These are phyloP conservation scores for Trichosphaerium sp. DNA, from an alignment of 78 protist species.

Conservation along the genomic window DNA sequence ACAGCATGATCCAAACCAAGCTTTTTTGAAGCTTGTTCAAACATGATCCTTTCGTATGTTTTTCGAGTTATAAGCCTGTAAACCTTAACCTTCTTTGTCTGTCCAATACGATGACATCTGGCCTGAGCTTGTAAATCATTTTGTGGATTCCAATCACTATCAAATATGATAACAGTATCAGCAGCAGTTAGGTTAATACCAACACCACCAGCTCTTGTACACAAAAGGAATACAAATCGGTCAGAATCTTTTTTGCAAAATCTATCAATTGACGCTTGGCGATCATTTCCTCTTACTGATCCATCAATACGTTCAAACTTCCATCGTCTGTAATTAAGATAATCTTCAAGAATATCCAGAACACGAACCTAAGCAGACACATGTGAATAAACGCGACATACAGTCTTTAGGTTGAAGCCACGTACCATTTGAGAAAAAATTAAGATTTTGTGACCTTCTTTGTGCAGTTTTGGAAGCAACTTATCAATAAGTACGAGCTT, in stretches of 20 bases:
- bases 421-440: slow-evolving; percentile 94
- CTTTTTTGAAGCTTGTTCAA: slow-evolving; percentile 67
- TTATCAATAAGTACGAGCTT: slow-evolving; percentile 83
- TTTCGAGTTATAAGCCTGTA: slow-evolving; percentile 77
- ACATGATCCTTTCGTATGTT: slow-evolving; percentile 72
- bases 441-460: slow-evolving; percentile 74
- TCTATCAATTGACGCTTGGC: slow-evolving; percentile 82
- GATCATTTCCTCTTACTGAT: slow-evolving; percentile 42
- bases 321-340: slow-evolving; percentile 35
- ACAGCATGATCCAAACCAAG: slow-evolving; percentile 74
- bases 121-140: slow-evolving; percentile 92
- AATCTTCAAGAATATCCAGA: slow-evolving; percentile 85
- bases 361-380: slow-evolving; percentile 1
- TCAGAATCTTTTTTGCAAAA: slow-evolving; percentile 44
- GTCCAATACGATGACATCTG: slow-evolving; percentile 82
- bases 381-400: neutral
- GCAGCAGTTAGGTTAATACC: slow-evolving; percentile 95
- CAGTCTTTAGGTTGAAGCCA: slow-evolving; percentile 3
- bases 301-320: slow-evolving; percentile 81
- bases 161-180: slow-evolving; percentile 94
- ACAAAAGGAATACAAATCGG: slow-evolving; percentile 79
- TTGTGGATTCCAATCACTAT: slow-evolving; percentile 97
- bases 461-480: slow-evolving; percentile 71
- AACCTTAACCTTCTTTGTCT: slow-evolving; percentile 72
- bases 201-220: slow-evolving; percentile 95